Conservation (phyloP, 352 stramenopile genomes). For the Phytophthora pisi region DNA sequence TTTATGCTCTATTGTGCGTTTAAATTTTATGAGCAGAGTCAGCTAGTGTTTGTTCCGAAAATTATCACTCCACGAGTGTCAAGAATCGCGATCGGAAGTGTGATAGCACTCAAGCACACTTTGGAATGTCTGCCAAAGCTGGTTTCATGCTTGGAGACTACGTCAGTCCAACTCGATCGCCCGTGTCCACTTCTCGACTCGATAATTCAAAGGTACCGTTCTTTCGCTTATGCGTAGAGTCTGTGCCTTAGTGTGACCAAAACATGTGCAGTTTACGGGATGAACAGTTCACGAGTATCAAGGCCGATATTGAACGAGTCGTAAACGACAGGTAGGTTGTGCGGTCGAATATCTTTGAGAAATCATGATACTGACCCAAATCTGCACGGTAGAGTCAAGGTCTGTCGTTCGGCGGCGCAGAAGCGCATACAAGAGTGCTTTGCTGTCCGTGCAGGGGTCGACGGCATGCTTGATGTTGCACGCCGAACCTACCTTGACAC, state of each 20-base stretch:
- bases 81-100: conserved; percentile 72
- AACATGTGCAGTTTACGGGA: conserved; percentile 46
- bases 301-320: conserved; percentile 68
- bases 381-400: conserved; percentile 53
- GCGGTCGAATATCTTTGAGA: background rate
- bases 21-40: conserved; percentile 39
- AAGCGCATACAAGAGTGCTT: conserved; percentile 90
- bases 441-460: conserved; percentile 77
- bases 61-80: conserved; percentile 73
- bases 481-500: conserved; percentile 81
- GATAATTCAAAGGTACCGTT: conserved; percentile 60
- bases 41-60: conserved; percentile 84
- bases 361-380: background rate
- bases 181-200: conserved; percentile 62
- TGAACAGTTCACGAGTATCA: conserved; percentile 59
- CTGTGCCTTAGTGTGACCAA: background rate
- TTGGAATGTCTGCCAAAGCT: conserved; percentile 71
- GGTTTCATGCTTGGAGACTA: conserved; percentile 51
- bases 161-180: conserved; percentile 33
- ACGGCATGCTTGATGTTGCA: conserved; percentile 87
- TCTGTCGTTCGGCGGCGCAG: conserved; percentile 68
- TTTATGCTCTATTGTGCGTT: background rate
- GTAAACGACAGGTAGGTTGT: conserved; percentile 71
- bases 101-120: conserved; percentile 87
- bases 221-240: background rate